These are phyloP conservation scores for Penstemon newberryi DNA, from an alignment of 257 asterid genomes.

Conservation along the genomic window DNA sequence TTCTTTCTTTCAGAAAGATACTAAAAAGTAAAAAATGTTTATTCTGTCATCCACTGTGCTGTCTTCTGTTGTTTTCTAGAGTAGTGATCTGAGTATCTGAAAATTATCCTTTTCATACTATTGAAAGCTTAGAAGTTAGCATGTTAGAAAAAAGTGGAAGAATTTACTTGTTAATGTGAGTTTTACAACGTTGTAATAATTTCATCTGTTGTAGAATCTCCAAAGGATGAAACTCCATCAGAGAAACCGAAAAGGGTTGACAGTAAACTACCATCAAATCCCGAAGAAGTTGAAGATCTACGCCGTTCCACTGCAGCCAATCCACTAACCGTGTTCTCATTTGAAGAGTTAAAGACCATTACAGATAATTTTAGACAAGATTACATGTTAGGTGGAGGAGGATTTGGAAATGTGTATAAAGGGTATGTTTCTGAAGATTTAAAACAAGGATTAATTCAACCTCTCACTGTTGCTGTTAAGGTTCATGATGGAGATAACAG, in stretches of 20 bases:
- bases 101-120: too few relatives aligned
- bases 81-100: too few relatives aligned
- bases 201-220: slow-evolving; percentile 43
- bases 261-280: slow-evolving; percentile 70
- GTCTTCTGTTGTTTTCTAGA: not conserved
- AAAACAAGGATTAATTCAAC: slow-evolving; percentile 39
- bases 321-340: slow-evolving; percentile 69
- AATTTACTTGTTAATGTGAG: too few relatives aligned
- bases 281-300: slow-evolving; percentile 88
- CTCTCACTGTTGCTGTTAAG: slow-evolving; percentile 78
- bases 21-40: not conserved
- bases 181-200: not conserved
- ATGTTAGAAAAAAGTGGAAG: too few relatives aligned
- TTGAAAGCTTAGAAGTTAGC: too few relatives aligned
- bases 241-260: slow-evolving; percentile 43
- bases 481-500: slow-evolving; percentile 94
- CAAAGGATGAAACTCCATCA: slow-evolving; percentile 42
- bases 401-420: slow-evolving; percentile 90
- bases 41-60: not conserved
- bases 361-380: slow-evolving; percentile 89
- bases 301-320: slow-evolving; percentile 64
- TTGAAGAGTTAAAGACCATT: slow-evolving; percentile 58
- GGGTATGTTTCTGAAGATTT: slow-evolving; percentile 60
- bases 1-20: not conserved
- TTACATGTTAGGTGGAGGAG: slow-evolving; percentile 91